These are phyloP conservation scores for Russula vinacea DNA, from an alignment of 768 basidiomycete species.

Conservation along the genomic window DNA sequence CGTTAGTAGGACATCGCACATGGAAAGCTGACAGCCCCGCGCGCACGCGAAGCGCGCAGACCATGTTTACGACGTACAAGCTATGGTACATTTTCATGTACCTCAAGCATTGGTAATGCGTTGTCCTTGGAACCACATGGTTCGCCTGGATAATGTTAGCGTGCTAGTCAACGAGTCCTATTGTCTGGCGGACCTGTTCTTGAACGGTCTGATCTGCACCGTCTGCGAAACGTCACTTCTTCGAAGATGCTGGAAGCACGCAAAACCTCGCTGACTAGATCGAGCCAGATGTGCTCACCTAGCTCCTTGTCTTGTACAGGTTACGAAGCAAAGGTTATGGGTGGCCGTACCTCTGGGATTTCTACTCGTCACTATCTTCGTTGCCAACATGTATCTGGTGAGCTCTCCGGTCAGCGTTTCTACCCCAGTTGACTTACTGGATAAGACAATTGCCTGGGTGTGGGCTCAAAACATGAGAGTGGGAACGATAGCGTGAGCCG, in stretches of 20 bases:
- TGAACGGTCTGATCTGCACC: slow-evolving; percentile 48
- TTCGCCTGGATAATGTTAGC: neutral
- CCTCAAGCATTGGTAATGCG: slow-evolving; percentile 29
- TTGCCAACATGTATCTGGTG: slow-evolving; percentile 44
- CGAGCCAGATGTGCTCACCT: neutral
- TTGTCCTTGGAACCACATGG: neutral
- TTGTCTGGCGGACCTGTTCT: slow-evolving; percentile 47
- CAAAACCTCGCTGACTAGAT: neutral
- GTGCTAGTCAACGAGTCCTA: slow-evolving; percentile 37
- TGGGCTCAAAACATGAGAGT: slow-evolving; percentile 12
- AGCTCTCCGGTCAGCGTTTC: neutral
- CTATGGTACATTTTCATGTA: slow-evolving; percentile 33
- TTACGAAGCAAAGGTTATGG: slow-evolving; percentile 42
- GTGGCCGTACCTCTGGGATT: slow-evolving; percentile 38
- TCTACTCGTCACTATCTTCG: slow-evolving; percentile 38
- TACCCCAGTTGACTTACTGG: neutral
- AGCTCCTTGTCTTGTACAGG: slow-evolving; percentile 33
- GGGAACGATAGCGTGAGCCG: slow-evolving; percentile 27
- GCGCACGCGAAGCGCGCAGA: slow-evolving; percentile 32
- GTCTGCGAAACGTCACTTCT: slow-evolving; percentile 51
- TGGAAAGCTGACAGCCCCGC: neutral
- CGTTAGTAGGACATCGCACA: neutral
- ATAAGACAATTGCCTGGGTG: slow-evolving; percentile 23
- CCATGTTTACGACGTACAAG: slow-evolving; percentile 33
- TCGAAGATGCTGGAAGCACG: slow-evolving; percentile 50